Evolutionary conservation across 495 filamentous ascomycete genomes (phyloP).

Genomic region (Penicillium ucsense): DNA sequence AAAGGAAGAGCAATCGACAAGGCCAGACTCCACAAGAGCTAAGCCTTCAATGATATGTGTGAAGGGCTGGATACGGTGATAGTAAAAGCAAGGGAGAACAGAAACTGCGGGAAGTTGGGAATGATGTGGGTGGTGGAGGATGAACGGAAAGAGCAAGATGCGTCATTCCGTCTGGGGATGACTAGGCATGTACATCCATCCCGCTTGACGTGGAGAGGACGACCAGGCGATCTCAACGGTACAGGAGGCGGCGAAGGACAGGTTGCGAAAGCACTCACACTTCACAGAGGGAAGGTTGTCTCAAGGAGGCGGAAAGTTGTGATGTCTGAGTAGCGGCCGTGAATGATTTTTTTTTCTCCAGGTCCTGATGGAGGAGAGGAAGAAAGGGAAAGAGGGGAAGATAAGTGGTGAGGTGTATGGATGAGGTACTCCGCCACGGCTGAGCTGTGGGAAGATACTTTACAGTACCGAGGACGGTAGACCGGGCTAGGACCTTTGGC

Average conservation of each 20-base stretch:
- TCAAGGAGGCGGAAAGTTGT: neutral
- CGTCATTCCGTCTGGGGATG: constrained; percentile 32
- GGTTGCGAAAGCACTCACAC: too few species aligned
- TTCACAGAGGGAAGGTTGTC: neutral
- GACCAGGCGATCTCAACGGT: too few species aligned
- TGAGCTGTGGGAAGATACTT: constrained; percentile 12
- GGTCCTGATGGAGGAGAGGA: neutral
- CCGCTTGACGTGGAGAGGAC: constrained; percentile 1
- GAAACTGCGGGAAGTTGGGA: constrained; percentile 4
- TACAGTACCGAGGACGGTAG: neutral
- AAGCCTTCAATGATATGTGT: constrained; percentile 9
- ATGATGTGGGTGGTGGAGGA: constrained; percentile 6
- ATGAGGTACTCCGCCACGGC: constrained; percentile 22
- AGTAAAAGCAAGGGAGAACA: constrained; percentile 9
- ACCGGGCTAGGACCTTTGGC: neutral
- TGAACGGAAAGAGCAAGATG: constrained; percentile 23
- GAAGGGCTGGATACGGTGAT: constrained; percentile 4
- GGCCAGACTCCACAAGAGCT: constrained; percentile 15
- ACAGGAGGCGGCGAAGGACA: too few species aligned
- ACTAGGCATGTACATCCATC: constrained; percentile 10
- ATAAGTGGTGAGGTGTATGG: neutral
- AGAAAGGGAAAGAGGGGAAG: constrained; percentile 3
- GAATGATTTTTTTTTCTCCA: neutral
- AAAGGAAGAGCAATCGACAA: constrained; percentile 1
- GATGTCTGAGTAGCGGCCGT: neutral